Conservation (phyloP, 306 rosid species). For the Begonia masoniana region DNA sequence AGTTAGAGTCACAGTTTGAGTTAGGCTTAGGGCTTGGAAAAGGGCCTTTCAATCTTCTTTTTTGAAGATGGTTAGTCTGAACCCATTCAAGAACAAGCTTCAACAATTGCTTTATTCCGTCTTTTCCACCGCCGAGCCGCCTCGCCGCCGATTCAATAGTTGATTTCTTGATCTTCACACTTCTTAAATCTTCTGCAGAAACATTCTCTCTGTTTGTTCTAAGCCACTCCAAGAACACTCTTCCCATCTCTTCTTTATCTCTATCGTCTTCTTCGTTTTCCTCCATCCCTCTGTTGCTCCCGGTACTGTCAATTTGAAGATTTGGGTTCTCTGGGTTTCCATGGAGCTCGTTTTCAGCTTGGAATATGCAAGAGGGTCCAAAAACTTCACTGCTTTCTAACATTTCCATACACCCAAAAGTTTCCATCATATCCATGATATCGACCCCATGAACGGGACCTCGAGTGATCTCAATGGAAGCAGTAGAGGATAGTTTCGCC, state of each 20-base stretch:
- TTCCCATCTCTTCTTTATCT: conserved; percentile 53
- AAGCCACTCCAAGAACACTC: conserved; percentile 84
- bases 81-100: conserved; percentile 95
- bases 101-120: conserved; percentile 75
- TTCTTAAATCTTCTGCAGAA: conserved; percentile 81
- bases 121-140: conserved; percentile 85
- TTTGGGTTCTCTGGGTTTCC: too few relatives aligned
- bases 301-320: too few relatives aligned
- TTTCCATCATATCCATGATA: conserved; percentile 54
- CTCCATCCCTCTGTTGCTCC: background rate
- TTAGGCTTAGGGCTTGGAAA: conserved; percentile 24
- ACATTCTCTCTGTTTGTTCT: conserved; percentile 61
- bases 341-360: conserved; percentile 12
- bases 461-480: conserved; percentile 43
- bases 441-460: conserved; percentile 7
- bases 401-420: conserved; percentile 74
- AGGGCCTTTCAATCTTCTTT: conserved; percentile 9
- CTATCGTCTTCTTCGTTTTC: conserved; percentile 7
- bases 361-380: conserved; percentile 44
- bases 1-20: conserved; percentile 3
- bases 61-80: conserved; percentile 70
- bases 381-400: conserved; percentile 45
- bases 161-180: conserved; percentile 62
- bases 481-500: conserved; percentile 34
- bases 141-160: conserved; percentile 73